These are phyloP conservation scores for Aspergillus haitiensis DNA, from an alignment of 495 filamentous ascomycete genomes.

Conservation along the genomic window DNA sequence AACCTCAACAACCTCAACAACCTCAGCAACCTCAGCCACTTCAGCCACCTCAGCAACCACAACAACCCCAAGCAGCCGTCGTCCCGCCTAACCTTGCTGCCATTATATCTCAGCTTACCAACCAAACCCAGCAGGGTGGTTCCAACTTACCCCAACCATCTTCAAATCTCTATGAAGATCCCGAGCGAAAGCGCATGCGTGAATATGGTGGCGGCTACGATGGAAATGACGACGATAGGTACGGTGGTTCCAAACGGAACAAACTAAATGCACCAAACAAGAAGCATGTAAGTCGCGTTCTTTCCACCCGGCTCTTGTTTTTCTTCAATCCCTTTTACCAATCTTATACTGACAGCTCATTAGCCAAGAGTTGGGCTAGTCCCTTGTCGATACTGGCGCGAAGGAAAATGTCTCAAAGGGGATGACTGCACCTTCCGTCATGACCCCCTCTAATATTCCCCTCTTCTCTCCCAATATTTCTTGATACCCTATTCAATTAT, in stretches of 20 bases:
- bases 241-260: conserved; percentile 38
- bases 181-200: conserved; percentile 48
- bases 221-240: conserved; percentile 31
- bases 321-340: not conserved
- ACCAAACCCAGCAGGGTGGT: conserved; percentile 33
- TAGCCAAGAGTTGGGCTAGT: conserved; percentile 46
- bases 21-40: conserved; percentile 18
- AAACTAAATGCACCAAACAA: conserved; percentile 34
- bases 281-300: conserved; percentile 34
- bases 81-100: conserved; percentile 47
- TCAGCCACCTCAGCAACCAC: conserved; percentile 26
- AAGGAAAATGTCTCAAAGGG: conserved; percentile 81
- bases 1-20: conserved; percentile 24
- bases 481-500: conserved; percentile 16
- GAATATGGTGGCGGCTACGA: conserved; percentile 35
- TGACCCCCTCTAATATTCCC: conserved; percentile 31
- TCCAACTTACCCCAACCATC: conserved; percentile 18
- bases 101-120: conserved; percentile 50
- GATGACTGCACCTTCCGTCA: conserved; percentile 84
- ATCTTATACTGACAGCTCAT: conserved; percentile 22
- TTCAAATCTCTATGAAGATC: conserved; percentile 39
- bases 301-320: not conserved
- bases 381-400: conserved; percentile 74
- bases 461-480: conserved; percentile 10
- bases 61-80: conserved; percentile 27